These are phyloP conservation scores for Pestalotiopsis sp. DNA, from an alignment of 2,329 filamentous ascomycete species.

Conservation along the genomic window DNA sequence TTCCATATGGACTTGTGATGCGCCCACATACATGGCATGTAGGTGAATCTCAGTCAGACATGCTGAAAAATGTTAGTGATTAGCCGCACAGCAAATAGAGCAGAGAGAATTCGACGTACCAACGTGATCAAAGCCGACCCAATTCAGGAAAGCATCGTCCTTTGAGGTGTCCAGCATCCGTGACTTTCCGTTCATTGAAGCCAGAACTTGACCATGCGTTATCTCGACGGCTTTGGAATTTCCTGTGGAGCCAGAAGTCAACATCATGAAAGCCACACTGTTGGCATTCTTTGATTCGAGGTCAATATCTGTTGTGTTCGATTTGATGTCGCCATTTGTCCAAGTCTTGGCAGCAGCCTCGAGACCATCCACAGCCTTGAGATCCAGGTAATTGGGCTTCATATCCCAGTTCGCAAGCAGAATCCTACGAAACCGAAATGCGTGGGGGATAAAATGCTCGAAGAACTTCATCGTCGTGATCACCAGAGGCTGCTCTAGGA, in stretches of 20 bases:
- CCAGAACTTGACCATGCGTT: constrained; percentile 38
- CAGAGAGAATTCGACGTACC: constrained; percentile 19
- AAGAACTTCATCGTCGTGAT: neutral
- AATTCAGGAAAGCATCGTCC: constrained; percentile 38
- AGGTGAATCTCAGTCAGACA: constrained; percentile 49
- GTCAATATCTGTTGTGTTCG: neutral
- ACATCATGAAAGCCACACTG: constrained; percentile 38
- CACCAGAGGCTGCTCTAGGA: neutral
- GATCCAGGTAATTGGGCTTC: too few species aligned
- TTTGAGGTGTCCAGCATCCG: constrained; percentile 25
- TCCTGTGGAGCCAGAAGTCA: constrained; percentile 48
- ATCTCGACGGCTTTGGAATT: constrained; percentile 46
- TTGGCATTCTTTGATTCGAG: too few species aligned
- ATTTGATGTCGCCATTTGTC: neutral
- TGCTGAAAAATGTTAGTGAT: constrained; percentile 40
- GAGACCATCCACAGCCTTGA: too few species aligned
- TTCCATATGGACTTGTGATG: constrained; percentile 42
- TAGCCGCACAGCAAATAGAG: neutral
- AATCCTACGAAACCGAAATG: neutral
- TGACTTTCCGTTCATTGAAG: constrained; percentile 37
- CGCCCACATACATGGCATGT: constrained; percentile 38
- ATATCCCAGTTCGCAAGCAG: too few species aligned
- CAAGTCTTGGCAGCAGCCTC: neutral
- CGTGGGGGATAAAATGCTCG: neutral
- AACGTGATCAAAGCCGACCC: constrained; percentile 31